Evolutionary conservation across 1,284 basidiomycete genomes (phyloP).

Genomic region (Serendipita sp.): DNA sequence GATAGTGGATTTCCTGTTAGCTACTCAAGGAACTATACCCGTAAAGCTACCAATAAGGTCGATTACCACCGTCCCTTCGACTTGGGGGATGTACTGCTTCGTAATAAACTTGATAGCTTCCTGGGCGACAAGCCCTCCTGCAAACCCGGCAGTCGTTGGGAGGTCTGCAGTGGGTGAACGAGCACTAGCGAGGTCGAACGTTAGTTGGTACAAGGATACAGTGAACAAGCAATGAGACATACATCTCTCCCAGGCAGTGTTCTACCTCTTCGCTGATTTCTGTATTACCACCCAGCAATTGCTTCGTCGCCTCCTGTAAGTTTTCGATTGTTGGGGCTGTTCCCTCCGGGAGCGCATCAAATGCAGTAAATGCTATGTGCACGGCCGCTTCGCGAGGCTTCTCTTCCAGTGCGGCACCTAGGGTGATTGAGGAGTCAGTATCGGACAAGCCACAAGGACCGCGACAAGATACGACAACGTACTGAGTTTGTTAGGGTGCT

Average conservation of each 20-base stretch:
- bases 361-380: constrained; percentile 52
- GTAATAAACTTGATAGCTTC: constrained; percentile 97
- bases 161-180: constrained; percentile 77
- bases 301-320: constrained; percentile 23
- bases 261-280: constrained; percentile 48
- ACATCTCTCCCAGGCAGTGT: constrained; percentile 70
- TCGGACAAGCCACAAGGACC: not conserved
- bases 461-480: constrained; percentile 18
- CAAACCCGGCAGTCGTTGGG: constrained; percentile 83
- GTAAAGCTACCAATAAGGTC: constrained; percentile 79
- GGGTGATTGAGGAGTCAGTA: constrained; percentile 11
- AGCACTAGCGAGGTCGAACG: constrained; percentile 29
- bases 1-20: not conserved
- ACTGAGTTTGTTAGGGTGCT: constrained; percentile 44
- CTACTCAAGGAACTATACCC: constrained; percentile 28
- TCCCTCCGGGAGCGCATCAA: constrained; percentile 22
- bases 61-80: constrained; percentile 74
- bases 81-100: constrained; percentile 76
- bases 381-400: constrained; percentile 41
- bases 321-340: constrained; percentile 21
- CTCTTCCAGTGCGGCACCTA: constrained; percentile 18
- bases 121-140: constrained; percentile 92
- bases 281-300: constrained; percentile 23
- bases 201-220: not conserved
- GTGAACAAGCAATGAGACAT: constrained; percentile 20